Evolutionary conservation across 208 protist genomes (phyloP).

Genomic region (Crithidia brevicula): DNA sequence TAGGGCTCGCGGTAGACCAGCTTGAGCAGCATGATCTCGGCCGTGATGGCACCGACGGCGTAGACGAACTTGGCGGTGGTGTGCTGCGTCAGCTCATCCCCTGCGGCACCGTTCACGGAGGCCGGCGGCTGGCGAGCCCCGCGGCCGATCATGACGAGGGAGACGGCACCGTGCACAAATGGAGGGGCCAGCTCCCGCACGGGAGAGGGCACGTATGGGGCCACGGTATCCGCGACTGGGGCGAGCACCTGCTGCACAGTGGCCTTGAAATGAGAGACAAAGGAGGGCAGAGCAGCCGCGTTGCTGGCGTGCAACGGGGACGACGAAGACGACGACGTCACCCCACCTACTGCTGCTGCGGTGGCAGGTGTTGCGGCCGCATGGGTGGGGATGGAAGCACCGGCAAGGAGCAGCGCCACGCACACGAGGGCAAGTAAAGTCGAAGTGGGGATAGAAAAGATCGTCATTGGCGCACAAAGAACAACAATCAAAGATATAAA

Average conservation of each 20-base stretch:
- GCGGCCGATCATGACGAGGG: constrained; percentile 41
- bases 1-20: constrained; percentile 57
- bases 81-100: constrained; percentile 34
- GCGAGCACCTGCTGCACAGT: not conserved
- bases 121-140: constrained; percentile 22
- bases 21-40: constrained; percentile 52
- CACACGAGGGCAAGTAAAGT: not conserved
- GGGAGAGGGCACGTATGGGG: constrained; percentile 4
- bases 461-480: no score
- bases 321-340: not conserved
- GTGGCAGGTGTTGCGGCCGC: no score
- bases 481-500: no score
- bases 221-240: constrained; percentile 3
- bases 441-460: not conserved
- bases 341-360: not conserved
- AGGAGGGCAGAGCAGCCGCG: not conserved
- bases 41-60: constrained; percentile 45
- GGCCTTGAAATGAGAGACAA: not conserved
- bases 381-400: no score
- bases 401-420: not conserved
- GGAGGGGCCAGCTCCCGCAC: constrained; percentile 19
- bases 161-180: constrained; percentile 47
- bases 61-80: constrained; percentile 66
- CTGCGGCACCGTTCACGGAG: constrained; percentile 14
- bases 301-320: not conserved